Evolutionary conservation across 1,139 yeast genomes (phyloP), one percentile per base, ranked within the genome.

Genomic region (Kurtzmaniella quercitrusa): DNA sequence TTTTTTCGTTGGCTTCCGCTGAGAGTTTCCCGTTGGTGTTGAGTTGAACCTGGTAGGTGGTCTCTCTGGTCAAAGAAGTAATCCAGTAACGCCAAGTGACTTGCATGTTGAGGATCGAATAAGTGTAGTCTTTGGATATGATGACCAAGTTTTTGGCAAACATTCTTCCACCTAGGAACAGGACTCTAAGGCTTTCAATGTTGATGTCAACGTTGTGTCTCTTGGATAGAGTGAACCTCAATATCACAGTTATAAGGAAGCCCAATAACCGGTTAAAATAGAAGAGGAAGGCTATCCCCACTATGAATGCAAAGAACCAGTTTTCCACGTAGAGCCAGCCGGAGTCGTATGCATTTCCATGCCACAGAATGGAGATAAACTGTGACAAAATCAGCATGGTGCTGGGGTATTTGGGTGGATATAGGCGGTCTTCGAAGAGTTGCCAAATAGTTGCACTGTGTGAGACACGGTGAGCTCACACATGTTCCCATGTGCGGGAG

Each of bases 1-100:
- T 71, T 38, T 66, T 63, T 19, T 66, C 67, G 53, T 81, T 80
- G 34, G 56, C 62, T 17, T 53, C 40, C 33, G 10, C n/a, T 19
- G 18, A 25, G 3, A 27, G 23, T 38, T 3, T 15, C 16, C 14
- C 25, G 8, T 24, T 19, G 23, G 17, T 18, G 15, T 12, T 12
- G 9, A 17, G 34, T n/a, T 27, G 34, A 12, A 34, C 16, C 3
- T 16, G 57, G 44, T 65, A 69, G 31, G 70, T 76, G 1, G 82
- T 70, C 34, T 69, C 55, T 52, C 85, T 68, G 3, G 82, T 75
- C 16, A 68, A 59, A 4, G 68, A 67, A 44, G 87, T 56, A 16
- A 72, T 67, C 98, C 98, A 93, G 60, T 89, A 93, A 48, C 95
- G 63, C 98, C 98, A 93, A 0, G 95, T 87, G 27, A 93, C 59